Evolutionary conservation across 768 basidiomycete genomes (phyloP), one percentile per base, ranked within the genome.

Genomic region (Hydnomerulius pinastri): DNA sequence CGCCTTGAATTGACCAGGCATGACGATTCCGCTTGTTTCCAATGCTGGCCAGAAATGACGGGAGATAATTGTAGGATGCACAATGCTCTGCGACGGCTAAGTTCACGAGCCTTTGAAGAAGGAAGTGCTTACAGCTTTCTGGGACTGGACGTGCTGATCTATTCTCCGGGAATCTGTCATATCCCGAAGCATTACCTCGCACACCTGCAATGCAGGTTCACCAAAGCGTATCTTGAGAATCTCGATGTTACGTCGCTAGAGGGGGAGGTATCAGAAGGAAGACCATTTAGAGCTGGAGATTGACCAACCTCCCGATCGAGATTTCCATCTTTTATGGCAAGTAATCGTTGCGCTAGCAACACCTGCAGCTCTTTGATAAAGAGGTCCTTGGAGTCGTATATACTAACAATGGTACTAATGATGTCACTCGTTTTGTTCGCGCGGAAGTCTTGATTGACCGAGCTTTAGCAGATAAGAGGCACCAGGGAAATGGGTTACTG

Each of bases 151-250:
- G 65, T 89, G 87, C n/a, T 82, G 81, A 65, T 98, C 91, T 42
- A 87, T 89, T 28, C 92, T 81, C 61, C 85, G 87, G 33, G 96
- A 97, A 67, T 98, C 94, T 3, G 92, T 88, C 84, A 98, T 90
- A 66, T 99, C 97, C 63, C 86, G 90, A 63, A 98, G 73, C 97
- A 99, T 98, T 47, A 99, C 94, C 65, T 98, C 96, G 74, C 95
- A 98, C 5, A 93, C 90, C 66, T 97, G 93, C 48, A 99, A 70
- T 2, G 93, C 85, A 1, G 85, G 78, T 61, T 98, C 97, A 18
- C 97, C 97, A 61, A 99, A 99, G 3, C 97, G 87, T 48, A 95
- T 81, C 73, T 98, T 98, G 53, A 99, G 72, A 36, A 95, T 90
- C 67, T 97, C 95, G 52, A 98, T 84, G 60, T 92, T 97, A 20